These are phyloP conservation scores for Neofusicoccum cordaticola DNA, from an alignment of 2,329 filamentous ascomycete genomes.

Conservation along the genomic window DNA sequence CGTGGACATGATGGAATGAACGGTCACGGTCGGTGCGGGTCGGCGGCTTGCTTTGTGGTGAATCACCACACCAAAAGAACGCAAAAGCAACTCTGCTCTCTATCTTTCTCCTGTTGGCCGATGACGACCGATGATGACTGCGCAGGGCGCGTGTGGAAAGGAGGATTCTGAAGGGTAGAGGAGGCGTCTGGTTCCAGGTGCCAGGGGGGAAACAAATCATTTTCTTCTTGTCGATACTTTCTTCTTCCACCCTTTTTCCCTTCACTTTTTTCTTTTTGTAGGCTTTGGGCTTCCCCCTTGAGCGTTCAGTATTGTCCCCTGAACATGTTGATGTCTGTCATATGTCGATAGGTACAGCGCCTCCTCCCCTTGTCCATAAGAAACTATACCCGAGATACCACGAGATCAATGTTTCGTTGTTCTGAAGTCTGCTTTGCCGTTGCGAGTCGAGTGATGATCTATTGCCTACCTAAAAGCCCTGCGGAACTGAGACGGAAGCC, in stretches of 20 bases:
- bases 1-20: conserved; percentile 11
- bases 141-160: background rate
- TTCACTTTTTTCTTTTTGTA: background rate
- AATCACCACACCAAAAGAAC: background rate
- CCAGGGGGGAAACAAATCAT: background rate
- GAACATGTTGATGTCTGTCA: background rate
- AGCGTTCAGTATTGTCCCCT: background rate
- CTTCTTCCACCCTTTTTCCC: background rate
- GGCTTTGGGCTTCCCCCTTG: background rate
- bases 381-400: conserved; percentile 2
- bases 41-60: background rate
- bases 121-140: background rate
- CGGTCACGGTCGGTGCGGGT: background rate
- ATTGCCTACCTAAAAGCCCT: background rate
- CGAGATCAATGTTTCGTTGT: background rate
- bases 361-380: background rate
- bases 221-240: conserved; percentile 1
- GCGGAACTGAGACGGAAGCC: too few species aligned
- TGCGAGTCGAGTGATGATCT: background rate
- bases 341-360: background rate
- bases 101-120: background rate
- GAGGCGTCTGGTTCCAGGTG: background rate
- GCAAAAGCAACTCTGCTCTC: background rate
- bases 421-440: background rate
- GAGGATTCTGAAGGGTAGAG: background rate